A percentile compares a stretch with the other conserved stretches of the same genome.
Evolutionary conservation across 805 yeast species (phyloP).

Genomic region (Cyberlindnera americana): DNA sequence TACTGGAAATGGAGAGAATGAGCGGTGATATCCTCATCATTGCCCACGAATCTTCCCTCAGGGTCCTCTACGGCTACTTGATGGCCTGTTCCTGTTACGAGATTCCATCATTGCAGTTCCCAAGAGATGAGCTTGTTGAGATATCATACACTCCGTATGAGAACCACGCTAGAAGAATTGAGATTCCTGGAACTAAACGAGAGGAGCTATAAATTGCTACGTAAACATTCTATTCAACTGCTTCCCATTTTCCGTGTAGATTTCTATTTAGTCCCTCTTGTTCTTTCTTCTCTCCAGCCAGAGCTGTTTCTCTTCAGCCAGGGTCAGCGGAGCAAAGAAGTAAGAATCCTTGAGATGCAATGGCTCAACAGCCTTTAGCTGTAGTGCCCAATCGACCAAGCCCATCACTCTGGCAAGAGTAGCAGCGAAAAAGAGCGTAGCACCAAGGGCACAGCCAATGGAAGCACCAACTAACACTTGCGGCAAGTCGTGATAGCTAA

Average conservation of each 20-base stretch:
- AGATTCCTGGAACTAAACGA: conserved; percentile 27
- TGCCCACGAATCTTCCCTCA: conserved; percentile 87
- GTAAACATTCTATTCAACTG: too few relatives aligned
- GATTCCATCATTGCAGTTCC: conserved; percentile 75
- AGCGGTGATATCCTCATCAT: conserved; percentile 83
- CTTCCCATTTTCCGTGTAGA: too few relatives aligned
- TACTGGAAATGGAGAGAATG: conserved; percentile 91
- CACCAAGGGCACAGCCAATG: conserved; percentile 60
- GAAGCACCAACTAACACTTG: conserved; percentile 75
- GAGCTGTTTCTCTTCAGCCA: conserved; percentile 42
- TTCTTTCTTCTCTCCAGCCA: conserved; percentile 29
- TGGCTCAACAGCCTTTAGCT: conserved; percentile 48
- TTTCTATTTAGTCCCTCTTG: conserved; percentile 1
- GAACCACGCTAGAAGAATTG: conserved; percentile 58
- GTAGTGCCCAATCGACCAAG: conserved; percentile 58
- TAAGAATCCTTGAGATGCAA: conserved; percentile 61
- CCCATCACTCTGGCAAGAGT: conserved; percentile 63
- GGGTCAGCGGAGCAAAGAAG: conserved; percentile 43
- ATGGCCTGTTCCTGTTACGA: conserved; percentile 89
- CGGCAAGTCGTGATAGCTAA: conserved; percentile 67
- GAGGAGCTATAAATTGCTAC: not conserved
- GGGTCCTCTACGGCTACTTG: conserved; percentile 89
- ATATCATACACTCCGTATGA: conserved; percentile 83
- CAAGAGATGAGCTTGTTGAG: conserved; percentile 81
- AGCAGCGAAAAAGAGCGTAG: conserved; percentile 50